Evolutionary conservation across 202 grass and related monocot genomes (phyloP).

Genomic region (Schoenoplectus triqueter): DNA sequence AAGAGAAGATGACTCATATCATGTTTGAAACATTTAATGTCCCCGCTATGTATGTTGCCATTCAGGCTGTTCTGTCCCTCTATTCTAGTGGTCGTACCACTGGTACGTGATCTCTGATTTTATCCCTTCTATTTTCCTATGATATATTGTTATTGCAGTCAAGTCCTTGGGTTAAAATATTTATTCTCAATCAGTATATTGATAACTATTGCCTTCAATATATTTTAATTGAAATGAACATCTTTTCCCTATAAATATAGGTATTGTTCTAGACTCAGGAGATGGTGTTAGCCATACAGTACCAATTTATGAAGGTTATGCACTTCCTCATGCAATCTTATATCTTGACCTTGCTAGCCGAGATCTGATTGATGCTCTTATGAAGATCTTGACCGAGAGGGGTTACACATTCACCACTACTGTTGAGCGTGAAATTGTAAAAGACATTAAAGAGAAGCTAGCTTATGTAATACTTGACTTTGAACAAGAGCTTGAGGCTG

Average conservation of each 20-base stretch:
- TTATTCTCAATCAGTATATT: not conserved
- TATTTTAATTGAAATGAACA: not conserved
- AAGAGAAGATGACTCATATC: slow-evolving; percentile 95
- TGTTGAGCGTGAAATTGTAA: slow-evolving; percentile 87
- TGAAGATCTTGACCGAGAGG: slow-evolving; percentile 90
- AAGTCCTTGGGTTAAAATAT: not conserved
- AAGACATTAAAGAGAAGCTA: slow-evolving; percentile 92
- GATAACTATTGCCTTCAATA: not conserved
- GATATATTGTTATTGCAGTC: too few relatives aligned
- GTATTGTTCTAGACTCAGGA: slow-evolving; percentile 85
- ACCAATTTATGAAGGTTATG: slow-evolving; percentile 90
- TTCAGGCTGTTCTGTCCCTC: slow-evolving; percentile 83
- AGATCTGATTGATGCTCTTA: slow-evolving; percentile 82
- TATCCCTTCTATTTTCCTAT: slow-evolving; percentile 28
- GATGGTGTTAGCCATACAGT: slow-evolving; percentile 92
- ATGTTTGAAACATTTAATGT: slow-evolving; percentile 91
- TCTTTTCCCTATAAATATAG: slow-evolving; percentile 36
- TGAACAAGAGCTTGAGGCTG: slow-evolving; percentile 80
- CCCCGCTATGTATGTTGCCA: slow-evolving; percentile 90
- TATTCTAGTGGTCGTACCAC: slow-evolving; percentile 88
- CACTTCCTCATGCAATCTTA: slow-evolving; percentile 84
- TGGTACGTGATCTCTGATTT: slow-evolving; percentile 56
- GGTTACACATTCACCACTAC: slow-evolving; percentile 87
- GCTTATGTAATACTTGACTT: slow-evolving; percentile 73
- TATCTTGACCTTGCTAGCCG: slow-evolving; percentile 85